Conservation (phyloP, 306 rosid genomes). For the Rosa multiflora region DNA sequence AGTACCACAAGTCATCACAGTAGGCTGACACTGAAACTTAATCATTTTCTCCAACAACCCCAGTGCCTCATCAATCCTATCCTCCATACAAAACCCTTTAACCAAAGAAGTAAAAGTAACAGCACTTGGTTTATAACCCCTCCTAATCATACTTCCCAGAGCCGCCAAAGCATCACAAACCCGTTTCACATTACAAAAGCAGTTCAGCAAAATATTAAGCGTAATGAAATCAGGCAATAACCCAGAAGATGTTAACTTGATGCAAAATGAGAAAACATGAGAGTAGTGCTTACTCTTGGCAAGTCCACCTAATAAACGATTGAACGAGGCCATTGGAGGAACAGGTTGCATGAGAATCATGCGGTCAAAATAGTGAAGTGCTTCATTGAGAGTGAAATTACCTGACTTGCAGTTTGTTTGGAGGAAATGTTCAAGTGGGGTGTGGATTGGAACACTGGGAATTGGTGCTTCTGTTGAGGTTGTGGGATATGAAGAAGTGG, state of each 20-base stretch:
- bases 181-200: constrained; percentile 35
- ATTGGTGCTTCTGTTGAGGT: neutral
- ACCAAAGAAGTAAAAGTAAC: constrained; percentile 37
- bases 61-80: constrained; percentile 34
- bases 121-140: constrained; percentile 33
- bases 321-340: constrained; percentile 40
- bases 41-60: constrained; percentile 32
- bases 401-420: constrained; percentile 28
- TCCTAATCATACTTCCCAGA: constrained; percentile 32
- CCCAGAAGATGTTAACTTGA: constrained; percentile 10
- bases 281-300: constrained; percentile 38
- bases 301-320: constrained; percentile 35
- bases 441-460: constrained; percentile 10
- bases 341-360: constrained; percentile 38
- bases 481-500: constrained; percentile 14
- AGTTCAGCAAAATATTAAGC: constrained; percentile 38
- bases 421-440: constrained; percentile 27
- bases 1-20: constrained; percentile 32
- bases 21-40: constrained; percentile 36
- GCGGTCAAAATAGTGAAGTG: constrained; percentile 24
- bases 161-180: constrained; percentile 32
- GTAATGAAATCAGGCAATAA: constrained; percentile 26
- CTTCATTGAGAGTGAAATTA: constrained; percentile 23
- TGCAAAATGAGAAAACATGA: constrained; percentile 12
- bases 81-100: constrained; percentile 44